Base-by-base conservation (phyloP, 2,329 filamentous ascomycete genomes). In the Trichophyton verrucosum region DNA sequence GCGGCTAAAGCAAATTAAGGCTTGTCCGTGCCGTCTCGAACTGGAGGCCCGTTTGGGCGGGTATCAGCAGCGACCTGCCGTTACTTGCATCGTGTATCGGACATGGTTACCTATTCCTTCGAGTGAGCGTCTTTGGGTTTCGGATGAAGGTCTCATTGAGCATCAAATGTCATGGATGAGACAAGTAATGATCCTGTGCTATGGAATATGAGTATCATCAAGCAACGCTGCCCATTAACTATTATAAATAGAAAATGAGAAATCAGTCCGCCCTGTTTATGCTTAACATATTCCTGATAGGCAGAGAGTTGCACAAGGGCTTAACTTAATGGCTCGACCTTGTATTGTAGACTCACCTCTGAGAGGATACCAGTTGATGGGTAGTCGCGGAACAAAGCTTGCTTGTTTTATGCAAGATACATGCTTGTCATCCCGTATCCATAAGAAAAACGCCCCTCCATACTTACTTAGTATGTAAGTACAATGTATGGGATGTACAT, bases 321-420 rank as follows among this genome's bases (percentile, higher is more conserved):
- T 55, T 55, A 55, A 55, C 51, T 36, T 55, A 33, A 55, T 55
- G 51, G 51, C 24, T 36, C 13, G 6, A 36, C 51, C 51, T 38
- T 36, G 51, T 55, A 30, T 27, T 15, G 3, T 38, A n/a, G 27
- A 13, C 15, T 55, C 51, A 15, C 30, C 51, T 55, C 51, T 30
- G 30, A 55, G 51, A 55, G 51, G 51, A 55, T 55, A 55, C 51
- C 51, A 36, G 51, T 55, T 36, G 27, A 55, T 55, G 51, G 51
- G 51, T 55, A 55, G 51, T 55, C 15, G 13, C 51, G 51, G 51
- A 55, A 55, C 22, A 55, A 44, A 36, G 51, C 51, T n/a, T 33
- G 51, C 27, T 20, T 33, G 24, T 33, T 55, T 33, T 7, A 55
- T 55, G 51, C 51, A 55, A 20, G 51, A 36, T 24, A 36, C 33